Conservation (phyloP, 441 rosid species). For the Croton laevigatus region DNA sequence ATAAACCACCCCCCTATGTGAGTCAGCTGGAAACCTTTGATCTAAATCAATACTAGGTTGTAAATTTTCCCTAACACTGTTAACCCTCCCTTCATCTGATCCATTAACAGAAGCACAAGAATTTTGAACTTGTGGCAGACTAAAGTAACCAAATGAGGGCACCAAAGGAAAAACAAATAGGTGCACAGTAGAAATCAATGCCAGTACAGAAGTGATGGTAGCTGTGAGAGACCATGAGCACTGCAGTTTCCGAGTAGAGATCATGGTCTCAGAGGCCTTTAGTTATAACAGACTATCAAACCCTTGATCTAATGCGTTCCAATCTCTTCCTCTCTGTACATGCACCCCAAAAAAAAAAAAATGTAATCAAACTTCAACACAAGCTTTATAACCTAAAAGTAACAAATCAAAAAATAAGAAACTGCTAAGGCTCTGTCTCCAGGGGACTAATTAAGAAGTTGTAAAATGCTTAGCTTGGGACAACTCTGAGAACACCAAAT, state of each 20-base stretch:
- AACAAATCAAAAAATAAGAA: neutral
- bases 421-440: neutral
- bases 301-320: constrained; percentile 1
- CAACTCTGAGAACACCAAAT: neutral
- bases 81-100: constrained; percentile 34
- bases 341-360: neutral
- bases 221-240: constrained; percentile 72
- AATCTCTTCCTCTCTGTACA: constrained; percentile 10
- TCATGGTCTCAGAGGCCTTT: constrained; percentile 35
- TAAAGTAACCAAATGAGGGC: constrained; percentile 63
- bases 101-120: constrained; percentile 40
- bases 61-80: constrained; percentile 22
- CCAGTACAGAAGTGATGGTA: constrained; percentile 48
- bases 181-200: constrained; percentile 66
- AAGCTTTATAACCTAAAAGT: neutral
- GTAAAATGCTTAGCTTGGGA: neutral
- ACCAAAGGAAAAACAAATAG: constrained; percentile 64
- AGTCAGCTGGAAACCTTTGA: constrained; percentile 62
- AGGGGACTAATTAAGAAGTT: neutral
- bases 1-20: constrained; percentile 62
- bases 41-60: constrained; percentile 40
- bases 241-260: constrained; percentile 54
- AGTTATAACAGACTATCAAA: constrained; percentile 9
- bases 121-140: constrained; percentile 45
- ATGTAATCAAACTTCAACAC: neutral